Percentiles rank a stretch among this genome's conserved stretches.
Evolutionary conservation across 225 moss, liverwort and hornwort genomes (phyloP).

Genomic region (Marchantia paleacea): DNA sequence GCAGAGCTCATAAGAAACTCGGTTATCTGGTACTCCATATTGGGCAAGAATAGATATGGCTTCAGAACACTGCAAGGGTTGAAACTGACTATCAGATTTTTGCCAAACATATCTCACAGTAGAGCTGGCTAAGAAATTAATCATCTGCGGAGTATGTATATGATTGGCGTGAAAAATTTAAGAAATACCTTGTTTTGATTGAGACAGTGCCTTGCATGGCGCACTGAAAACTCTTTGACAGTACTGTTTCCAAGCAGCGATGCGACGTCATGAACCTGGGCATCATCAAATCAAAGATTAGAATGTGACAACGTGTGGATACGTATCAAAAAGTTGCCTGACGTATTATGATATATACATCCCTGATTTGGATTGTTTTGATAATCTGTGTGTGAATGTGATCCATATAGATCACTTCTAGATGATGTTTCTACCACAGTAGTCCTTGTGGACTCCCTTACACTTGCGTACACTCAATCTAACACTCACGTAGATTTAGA

Average conservation of each 20-base stretch:
- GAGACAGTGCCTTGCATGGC: constrained; percentile 73
- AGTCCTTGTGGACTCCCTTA: too few species aligned
- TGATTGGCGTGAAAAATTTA: not conserved
- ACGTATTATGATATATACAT: too few species aligned
- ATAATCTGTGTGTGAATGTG: too few species aligned
- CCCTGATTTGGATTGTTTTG: not conserved
- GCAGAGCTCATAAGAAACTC: constrained; percentile 64
- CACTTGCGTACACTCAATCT: too few species aligned
- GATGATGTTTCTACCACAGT: too few species aligned
- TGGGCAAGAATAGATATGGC: constrained; percentile 66
- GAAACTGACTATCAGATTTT: not conserved
- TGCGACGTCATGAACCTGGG: constrained; percentile 86
- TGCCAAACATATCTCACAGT: not conserved
- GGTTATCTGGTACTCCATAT: constrained; percentile 60
- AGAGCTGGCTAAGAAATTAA: not conserved
- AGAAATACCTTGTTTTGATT: constrained; percentile 55
- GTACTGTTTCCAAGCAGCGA: constrained; percentile 63
- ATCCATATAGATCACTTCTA: too few species aligned
- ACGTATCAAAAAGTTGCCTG: too few species aligned
- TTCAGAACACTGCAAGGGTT: constrained; percentile 50
- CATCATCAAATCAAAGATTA: not conserved
- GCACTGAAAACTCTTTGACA: constrained; percentile 68
- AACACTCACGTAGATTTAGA: too few species aligned
- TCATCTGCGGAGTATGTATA: not conserved
- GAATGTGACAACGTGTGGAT: not conserved